Evolutionary conservation across 495 filamentous ascomycete species (phyloP), one percentile per base, ranked within the genome.

Genomic region (Penicillium crystallinum): DNA sequence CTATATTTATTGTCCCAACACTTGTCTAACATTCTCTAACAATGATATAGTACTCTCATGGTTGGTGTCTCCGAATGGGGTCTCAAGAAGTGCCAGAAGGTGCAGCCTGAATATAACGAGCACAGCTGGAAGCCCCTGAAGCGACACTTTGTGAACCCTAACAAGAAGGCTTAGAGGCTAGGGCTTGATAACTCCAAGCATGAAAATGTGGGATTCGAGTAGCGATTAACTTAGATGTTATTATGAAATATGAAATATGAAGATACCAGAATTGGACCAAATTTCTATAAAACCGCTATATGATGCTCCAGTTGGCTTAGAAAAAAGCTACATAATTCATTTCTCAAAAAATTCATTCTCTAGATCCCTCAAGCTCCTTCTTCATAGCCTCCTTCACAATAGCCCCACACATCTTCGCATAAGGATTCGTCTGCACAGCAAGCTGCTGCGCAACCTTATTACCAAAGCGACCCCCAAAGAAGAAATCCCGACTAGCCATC

Each of bases 61-160:
- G 80, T 96, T 9, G 91, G 91, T 4, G 89, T 95, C 12, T 95
- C 90, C 14, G 88, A 92, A 56, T 96, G 91, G 91, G 91, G 89
- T 0, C 68, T 95, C 46, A 85, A 88, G 68, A 84, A 77, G 39
- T 95, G 90, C 58, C 75, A 79, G 60, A 95, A 92, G 75, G 86
- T 95, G 33, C 91, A 96, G 70, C 77, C 82, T 55, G 81, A 79
- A 48, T 95, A 96, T 59, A 92, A 84, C 63, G 81, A 83, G 45
- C 86, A 95, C 69, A 92, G 88, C 66, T 96, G 91, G 91, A 80
- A 79, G 30, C 81, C 84, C 6, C 63, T 95, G 54, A 86, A 89
- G 70, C 75, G 86, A 34, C 85, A 88, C 63, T 96, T 95, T 74
- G 76, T 78, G 66, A 75, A 79, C 52, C 84, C 85, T 3, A 64